phyloP scores from a whole-genome alignment of 2,329 filamentous ascomycete species.

The Penicillium sp. region DNA sequence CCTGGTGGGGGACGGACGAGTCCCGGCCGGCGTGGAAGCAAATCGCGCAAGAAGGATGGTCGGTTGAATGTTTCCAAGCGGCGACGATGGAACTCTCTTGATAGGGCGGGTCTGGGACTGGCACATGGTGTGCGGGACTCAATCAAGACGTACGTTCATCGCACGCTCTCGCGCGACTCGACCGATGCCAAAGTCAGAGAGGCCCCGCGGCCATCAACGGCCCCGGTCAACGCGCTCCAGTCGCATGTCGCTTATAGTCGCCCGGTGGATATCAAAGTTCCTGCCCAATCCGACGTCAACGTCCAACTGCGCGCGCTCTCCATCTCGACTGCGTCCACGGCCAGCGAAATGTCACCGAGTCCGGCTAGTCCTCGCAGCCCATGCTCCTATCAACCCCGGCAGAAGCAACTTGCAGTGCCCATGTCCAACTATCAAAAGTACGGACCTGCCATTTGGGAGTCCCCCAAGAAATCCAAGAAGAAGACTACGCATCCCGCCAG shows the following conservation, averaged over 20 bases:
- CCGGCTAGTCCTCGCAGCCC: slow-evolving; percentile 9
- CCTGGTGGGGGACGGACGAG: slow-evolving; percentile 11
- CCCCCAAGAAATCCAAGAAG: slow-evolving; percentile 27
- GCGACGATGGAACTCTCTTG: slow-evolving; percentile 28
- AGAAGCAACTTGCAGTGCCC: slow-evolving; percentile 36
- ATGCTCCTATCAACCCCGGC: slow-evolving; percentile 11
- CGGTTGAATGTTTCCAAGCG: slow-evolving; percentile 25
- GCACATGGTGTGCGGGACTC: slow-evolving; percentile 35
- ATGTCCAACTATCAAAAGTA: slow-evolving; percentile 41
- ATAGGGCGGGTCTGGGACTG: slow-evolving; percentile 22
- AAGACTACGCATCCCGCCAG: slow-evolving; percentile 25
- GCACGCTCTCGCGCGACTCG: slow-evolving; percentile 30
- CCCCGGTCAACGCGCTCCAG: slow-evolving; percentile 11
- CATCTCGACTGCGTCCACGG: slow-evolving; percentile 10
- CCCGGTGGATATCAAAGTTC: not conserved
- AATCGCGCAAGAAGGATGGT: slow-evolving; percentile 26
- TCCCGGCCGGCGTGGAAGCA: slow-evolving; percentile 7
- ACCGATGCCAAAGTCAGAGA: slow-evolving; percentile 20
- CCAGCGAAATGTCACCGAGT: slow-evolving; percentile 7
- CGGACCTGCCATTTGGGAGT: slow-evolving; percentile 38
- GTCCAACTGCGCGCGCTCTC: slow-evolving; percentile 13
- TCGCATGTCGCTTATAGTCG: not conserved
- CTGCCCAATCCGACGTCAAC: slow-evolving; percentile 11
- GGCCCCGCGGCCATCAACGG: slow-evolving; percentile 16
- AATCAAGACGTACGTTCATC: slow-evolving; percentile 38